phyloP scores from a whole-genome alignment of 768 basidiomycete genomes.

The Leccinellum rugosiceps region DNA sequence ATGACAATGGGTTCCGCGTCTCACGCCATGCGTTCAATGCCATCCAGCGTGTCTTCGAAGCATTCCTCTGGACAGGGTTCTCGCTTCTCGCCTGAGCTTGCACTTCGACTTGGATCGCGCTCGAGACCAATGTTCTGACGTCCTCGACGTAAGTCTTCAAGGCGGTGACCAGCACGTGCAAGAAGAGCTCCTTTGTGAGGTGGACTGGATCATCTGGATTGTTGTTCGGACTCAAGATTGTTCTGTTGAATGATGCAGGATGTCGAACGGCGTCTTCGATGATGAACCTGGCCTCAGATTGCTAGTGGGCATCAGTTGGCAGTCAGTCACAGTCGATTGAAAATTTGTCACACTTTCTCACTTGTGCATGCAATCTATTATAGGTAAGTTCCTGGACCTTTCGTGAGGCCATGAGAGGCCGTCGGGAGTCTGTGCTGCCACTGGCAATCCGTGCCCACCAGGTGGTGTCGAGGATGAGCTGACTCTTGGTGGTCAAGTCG shows the following conservation, averaged over 20 bases:
- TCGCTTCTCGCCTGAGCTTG: not conserved
- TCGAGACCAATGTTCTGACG: not conserved
- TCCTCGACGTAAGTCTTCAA: not conserved
- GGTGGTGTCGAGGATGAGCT: not conserved
- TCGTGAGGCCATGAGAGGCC: too few relatives aligned
- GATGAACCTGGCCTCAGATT: not conserved
- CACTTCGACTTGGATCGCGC: not conserved
- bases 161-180: not conserved
- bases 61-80: not conserved
- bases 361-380: too few relatives aligned
- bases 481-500: not conserved
- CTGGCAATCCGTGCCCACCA: too few relatives aligned
- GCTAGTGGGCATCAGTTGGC: too few relatives aligned
- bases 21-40: not conserved
- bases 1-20: not conserved
- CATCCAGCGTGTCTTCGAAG: not conserved
- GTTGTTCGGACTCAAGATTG: not conserved
- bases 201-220: not conserved
- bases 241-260: not conserved
- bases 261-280: not conserved
- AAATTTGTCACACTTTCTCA: too few relatives aligned
- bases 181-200: not conserved
- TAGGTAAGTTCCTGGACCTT: too few relatives aligned
- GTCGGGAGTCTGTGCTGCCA: too few relatives aligned
- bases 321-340: too few relatives aligned